Evolutionary conservation across 495 filamentous ascomycete genomes (phyloP).

Genomic region (Bathelium albidoporum): DNA sequence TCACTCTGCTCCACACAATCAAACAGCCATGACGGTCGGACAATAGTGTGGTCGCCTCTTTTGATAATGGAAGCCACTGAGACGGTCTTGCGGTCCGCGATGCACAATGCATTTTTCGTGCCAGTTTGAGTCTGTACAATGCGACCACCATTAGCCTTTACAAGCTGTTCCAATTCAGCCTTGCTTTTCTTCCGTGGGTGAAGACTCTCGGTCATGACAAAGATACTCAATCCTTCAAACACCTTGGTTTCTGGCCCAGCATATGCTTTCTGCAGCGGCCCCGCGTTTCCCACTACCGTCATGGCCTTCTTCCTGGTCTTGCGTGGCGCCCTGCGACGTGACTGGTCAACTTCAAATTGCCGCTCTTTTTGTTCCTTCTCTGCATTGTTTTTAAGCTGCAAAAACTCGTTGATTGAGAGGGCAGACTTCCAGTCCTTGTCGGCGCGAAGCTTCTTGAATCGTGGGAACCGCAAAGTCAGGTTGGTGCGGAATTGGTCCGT

Average conservation of each 20-base stretch:
- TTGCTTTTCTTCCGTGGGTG: slow-evolving; percentile 60
- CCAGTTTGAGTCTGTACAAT: slow-evolving; percentile 64
- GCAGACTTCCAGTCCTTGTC: slow-evolving; percentile 80
- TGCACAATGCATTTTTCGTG: slow-evolving; percentile 48
- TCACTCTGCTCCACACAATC: slow-evolving; percentile 65
- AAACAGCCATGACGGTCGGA: slow-evolving; percentile 73
- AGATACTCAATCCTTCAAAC: slow-evolving; percentile 74
- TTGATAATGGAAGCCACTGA: slow-evolving; percentile 78
- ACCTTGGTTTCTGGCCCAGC: slow-evolving; percentile 46
- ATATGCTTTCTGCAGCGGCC: slow-evolving; percentile 39
- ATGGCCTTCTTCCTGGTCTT: slow-evolving; percentile 57
- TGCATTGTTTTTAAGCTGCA: slow-evolving; percentile 56
- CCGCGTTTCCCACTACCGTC: slow-evolving; percentile 57
- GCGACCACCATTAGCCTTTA: slow-evolving; percentile 81
- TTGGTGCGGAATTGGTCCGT: slow-evolving; percentile 70
- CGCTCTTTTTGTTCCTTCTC: slow-evolving; percentile 67
- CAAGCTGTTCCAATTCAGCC: slow-evolving; percentile 67
- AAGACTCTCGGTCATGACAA: slow-evolving; percentile 53
- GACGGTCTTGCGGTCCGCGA: slow-evolving; percentile 78
- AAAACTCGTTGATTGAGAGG: slow-evolving; percentile 66
- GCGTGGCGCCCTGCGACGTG: slow-evolving; percentile 42
- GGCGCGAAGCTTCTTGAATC: slow-evolving; percentile 70
- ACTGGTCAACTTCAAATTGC: slow-evolving; percentile 66
- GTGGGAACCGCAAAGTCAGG: slow-evolving; percentile 79
- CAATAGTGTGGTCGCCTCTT: slow-evolving; percentile 53